Base-by-base conservation (phyloP, 768 basidiomycete genomes). In the Tulasnella sp. region DNA sequence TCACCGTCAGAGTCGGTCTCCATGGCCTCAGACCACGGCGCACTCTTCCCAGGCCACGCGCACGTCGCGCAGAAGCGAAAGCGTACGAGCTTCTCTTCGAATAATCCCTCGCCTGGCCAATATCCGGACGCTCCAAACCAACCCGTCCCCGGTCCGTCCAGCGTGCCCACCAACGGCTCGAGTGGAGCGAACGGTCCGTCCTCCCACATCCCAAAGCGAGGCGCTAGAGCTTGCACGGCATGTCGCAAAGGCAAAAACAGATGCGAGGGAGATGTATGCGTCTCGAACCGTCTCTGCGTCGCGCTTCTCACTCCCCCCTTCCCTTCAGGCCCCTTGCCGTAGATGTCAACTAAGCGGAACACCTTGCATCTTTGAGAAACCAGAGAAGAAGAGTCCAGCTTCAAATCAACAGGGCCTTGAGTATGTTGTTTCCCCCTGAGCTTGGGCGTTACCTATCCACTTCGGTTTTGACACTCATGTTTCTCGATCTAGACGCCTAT, bases 181-280 rank as follows among this genome's bases (percentile, higher is more conserved):
- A 49, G 41, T 40, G 49, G 49, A n/a, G 54, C 57, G 51, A 54
- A 59, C 58, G 58, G 51, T 15, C 58, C 40, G 23, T 11, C 2
- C 53, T 27, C 49, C 52, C 84, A 89, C 69, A 84, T 88, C 63
- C 86, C 87, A 41, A 91, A 90, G 76, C 77, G 87, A 64, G 88
- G 88, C n/a, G 85, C 86, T 55, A 75, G 86, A 62, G 88, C 88
- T 54, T 91, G 88, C 68, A 89, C 87, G 14, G 80, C 83, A 62
- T 91, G 88, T 70, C 81, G 88, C 68, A 88, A 87, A 65, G 88
- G 88, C 58, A 92, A 91, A 75, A 92, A 92, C 74, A 76, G 88
- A 68, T 92, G 89, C 67, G 89, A 92, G 73, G 87, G 88, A 70
- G 88, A 89, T 78, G 87, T 87, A 62, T 58, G 37, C 36, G 19